A percentile compares a stretch with the other conserved stretches of the same genome.
Conservation (phyloP, 1,139 yeast species). For the Pichia sp. region DNA sequence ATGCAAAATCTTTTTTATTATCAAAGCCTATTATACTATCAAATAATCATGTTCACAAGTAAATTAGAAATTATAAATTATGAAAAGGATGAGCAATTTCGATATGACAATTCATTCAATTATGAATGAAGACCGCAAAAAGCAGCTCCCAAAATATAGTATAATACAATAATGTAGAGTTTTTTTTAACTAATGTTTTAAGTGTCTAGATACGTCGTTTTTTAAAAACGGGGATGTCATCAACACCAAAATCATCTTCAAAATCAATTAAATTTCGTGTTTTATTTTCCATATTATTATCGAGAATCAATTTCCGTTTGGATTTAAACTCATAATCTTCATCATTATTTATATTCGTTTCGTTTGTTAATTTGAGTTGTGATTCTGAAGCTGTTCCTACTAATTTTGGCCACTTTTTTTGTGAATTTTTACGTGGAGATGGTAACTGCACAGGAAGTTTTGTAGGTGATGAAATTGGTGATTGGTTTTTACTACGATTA, state of each 20-base stretch:
- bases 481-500: not conserved
- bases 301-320: constrained; percentile 4
- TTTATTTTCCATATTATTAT: not conserved
- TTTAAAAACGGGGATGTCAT: constrained; percentile 13
- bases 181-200: too few relatives aligned
- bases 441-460: constrained; percentile 20
- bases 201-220: constrained; percentile 1
- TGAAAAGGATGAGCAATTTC: too few relatives aligned
- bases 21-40: too few relatives aligned
- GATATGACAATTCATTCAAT: too few relatives aligned
- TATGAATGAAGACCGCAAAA: too few relatives aligned
- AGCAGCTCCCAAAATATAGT: too few relatives aligned
- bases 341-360: not conserved
- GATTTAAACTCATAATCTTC: constrained; percentile 11
- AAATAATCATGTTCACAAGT: too few relatives aligned
- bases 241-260: constrained; percentile 9
- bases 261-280: constrained; percentile 3
- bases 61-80: too few relatives aligned
- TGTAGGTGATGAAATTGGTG: constrained; percentile 3
- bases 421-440: constrained; percentile 31
- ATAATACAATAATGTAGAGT: too few relatives aligned
- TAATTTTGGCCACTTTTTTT: constrained; percentile 30
- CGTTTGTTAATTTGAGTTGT: constrained; percentile 20
- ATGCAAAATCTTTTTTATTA: too few relatives aligned
- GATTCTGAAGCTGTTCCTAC: constrained; percentile 34